phyloP scores from a whole-genome alignment of 495 filamentous ascomycete species.

The Cryomyces antarcticus region DNA sequence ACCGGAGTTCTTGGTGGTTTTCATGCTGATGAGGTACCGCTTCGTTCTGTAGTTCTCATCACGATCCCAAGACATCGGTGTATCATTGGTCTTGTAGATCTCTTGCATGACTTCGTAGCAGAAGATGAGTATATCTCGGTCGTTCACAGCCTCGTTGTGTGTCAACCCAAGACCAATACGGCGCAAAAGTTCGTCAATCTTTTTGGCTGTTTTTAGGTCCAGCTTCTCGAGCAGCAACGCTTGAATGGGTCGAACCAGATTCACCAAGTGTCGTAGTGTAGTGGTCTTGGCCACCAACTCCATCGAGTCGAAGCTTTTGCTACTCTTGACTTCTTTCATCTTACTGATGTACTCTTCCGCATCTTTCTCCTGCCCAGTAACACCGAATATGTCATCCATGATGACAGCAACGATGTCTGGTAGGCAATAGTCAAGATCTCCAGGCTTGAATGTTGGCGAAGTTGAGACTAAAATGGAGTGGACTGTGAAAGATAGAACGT shows the following conservation, averaged over 20 bases:
- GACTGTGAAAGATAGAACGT: conserved; percentile 86
- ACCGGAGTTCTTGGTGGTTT: conserved; percentile 48
- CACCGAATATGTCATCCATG: conserved; percentile 95
- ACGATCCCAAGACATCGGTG: conserved; percentile 16
- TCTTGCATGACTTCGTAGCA: conserved; percentile 85
- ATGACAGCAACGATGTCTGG: conserved; percentile 56
- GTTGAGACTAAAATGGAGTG: conserved; percentile 72
- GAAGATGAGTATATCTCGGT: conserved; percentile 65
- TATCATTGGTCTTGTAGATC: conserved; percentile 39
- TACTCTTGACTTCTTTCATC: conserved; percentile 95
- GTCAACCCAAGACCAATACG: conserved; percentile 67
- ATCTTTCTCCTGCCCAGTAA: conserved; percentile 92
- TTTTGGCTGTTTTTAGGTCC: conserved; percentile 53
- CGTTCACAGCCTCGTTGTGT: conserved; percentile 54
- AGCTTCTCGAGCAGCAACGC: conserved; percentile 63
- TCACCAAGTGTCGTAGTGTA: conserved; percentile 49
- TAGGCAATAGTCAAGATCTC: conserved; percentile 79
- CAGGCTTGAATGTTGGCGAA: conserved; percentile 53
- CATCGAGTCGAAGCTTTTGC: conserved; percentile 95
- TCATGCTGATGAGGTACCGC: conserved; percentile 55
- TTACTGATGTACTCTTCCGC: conserved; percentile 85
- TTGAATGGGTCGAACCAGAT: conserved; percentile 58
- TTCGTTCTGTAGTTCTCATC: conserved; percentile 37
- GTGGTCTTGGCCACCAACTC: conserved; percentile 70
- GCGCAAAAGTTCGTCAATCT: conserved; percentile 75